Base-by-base conservation (phyloP, 768 basidiomycete genomes). In the Suillus cothurnatus region DNA sequence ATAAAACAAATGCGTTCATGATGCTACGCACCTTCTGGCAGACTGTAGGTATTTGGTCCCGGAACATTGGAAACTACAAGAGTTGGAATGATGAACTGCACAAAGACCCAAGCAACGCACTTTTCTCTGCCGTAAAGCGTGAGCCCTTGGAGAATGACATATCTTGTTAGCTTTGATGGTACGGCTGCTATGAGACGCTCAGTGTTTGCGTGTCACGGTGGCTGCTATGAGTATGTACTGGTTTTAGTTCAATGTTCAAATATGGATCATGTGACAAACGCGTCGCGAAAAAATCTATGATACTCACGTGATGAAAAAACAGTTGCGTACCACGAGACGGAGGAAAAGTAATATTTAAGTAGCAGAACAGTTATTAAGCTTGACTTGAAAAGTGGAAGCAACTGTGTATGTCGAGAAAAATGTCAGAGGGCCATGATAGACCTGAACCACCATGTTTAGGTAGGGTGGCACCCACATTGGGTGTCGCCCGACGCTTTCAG, bases 41-140 rank as follows among this genome's bases (percentile, higher is more conserved):
- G 66, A 64, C 80, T 79, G 73, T 87, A 85, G 7, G 81, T 70
- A 55, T 82, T 82, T 39, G 86, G 85, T 17, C 82, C 86, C 21
- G 86, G 86, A 6, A 84, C 81, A 38, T 85, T 86, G 86, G 65
- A 52, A 63, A 41, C 43, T 36, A 3, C 45, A 69, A 71, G n/a
- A 47, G 63, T 26, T 7, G 4, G 6, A 39, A 39, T 34, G 32
- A 34, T 61, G 19, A 50, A 53, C 58, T 23, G 28, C 26, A 23
- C 11, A 32, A 32, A 12, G 21, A 70, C 53, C 41, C 53, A 12
- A 57, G 55, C 38, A 23, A 63, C 70, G 49, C 69, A 85, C 80
- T 68, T 71, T 82, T 83, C 52, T 71, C 69, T 34, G 76, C 77
- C 15, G 78, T 72, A 70, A 85, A 86, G 26, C 86, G 75, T 6